Evolutionary conservation across 2,329 filamentous ascomycete species (phyloP).

Genomic region (Juglanconis oblonga): DNA sequence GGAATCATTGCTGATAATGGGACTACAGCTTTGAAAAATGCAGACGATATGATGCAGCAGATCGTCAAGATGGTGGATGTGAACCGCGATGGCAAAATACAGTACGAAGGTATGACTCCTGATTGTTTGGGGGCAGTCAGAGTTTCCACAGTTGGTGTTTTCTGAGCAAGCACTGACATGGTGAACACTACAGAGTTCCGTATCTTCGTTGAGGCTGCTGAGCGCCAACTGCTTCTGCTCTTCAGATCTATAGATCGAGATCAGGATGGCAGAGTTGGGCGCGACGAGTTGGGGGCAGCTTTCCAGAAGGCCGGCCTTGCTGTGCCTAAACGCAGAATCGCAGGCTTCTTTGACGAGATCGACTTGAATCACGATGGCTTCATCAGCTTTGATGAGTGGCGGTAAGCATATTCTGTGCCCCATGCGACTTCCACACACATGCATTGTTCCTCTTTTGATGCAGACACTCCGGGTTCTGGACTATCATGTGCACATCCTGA

Average conservation of each 20-base stretch:
- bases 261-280: conserved; percentile 80
- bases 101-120: conserved; percentile 57
- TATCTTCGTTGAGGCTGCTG: conserved; percentile 81
- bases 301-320: conserved; percentile 76
- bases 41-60: conserved; percentile 76
- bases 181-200: conserved; percentile 68
- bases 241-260: conserved; percentile 87
- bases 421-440: neutral
- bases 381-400: conserved; percentile 94
- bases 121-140: neutral
- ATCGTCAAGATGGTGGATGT: conserved; percentile 80
- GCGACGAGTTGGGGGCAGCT: conserved; percentile 75
- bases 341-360: conserved; percentile 85
- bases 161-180: conserved; percentile 1
- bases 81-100: conserved; percentile 83
- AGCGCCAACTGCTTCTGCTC: conserved; percentile 75
- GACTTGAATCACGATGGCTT: conserved; percentile 84
- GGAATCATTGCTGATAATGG: conserved; percentile 6
- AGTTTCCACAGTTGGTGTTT: neutral
- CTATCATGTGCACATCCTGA: neutral
- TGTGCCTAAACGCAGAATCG: conserved; percentile 73
- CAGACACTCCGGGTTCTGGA: neutral
- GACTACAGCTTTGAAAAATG: conserved; percentile 73
- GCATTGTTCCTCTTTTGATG: neutral
- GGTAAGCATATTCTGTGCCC: conserved; percentile 58